Percentiles rank a stretch among this genome's conserved stretches.
Evolutionary conservation across 148 eudicot genomes (phyloP).

Genomic region (Fallopia convolvulus): DNA sequence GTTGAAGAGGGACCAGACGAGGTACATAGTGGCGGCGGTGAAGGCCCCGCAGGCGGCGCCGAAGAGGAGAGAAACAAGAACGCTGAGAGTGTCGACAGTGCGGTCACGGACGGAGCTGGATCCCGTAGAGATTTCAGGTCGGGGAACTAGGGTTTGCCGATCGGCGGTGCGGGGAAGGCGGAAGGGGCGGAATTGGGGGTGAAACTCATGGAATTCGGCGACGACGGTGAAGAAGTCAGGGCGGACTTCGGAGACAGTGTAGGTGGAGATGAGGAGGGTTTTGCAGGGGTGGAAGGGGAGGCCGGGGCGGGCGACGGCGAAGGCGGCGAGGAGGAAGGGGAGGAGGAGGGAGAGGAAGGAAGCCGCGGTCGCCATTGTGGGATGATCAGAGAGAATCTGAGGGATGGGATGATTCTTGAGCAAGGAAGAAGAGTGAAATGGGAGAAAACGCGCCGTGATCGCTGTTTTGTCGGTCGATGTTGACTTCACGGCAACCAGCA

Average conservation of each 20-base stretch:
- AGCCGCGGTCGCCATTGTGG: constrained; percentile 30
- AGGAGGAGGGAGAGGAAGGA: constrained; percentile 22
- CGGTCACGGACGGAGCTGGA: constrained; percentile 39
- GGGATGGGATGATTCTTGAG: constrained; percentile 9
- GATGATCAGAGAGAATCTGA: background rate
- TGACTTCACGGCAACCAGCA: background rate
- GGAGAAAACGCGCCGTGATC: background rate
- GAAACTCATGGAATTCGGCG: constrained; percentile 16
- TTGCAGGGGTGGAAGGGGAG: constrained; percentile 23
- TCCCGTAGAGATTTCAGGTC: constrained; percentile 15
- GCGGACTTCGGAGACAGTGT: constrained; percentile 27
- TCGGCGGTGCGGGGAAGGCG: background rate
- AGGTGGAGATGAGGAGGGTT: constrained; percentile 42
- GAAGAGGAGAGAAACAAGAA: constrained; percentile 55
- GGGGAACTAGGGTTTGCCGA: background rate
- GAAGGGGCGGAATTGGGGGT: constrained; percentile 13
- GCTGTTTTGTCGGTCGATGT: background rate
- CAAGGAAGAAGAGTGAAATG: background rate
- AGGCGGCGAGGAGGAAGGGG: constrained; percentile 16
- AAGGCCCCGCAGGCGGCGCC: constrained; percentile 83
- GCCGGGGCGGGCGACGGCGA: constrained; percentile 26
- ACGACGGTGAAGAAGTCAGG: constrained; percentile 35
- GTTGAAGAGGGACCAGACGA: constrained; percentile 51
- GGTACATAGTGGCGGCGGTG: constrained; percentile 55
- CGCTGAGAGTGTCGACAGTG: constrained; percentile 53